These are phyloP conservation scores for Colletotrichum theobromicola DNA, from an alignment of 2,329 filamentous ascomycete genomes.

Conservation along the genomic window DNA sequence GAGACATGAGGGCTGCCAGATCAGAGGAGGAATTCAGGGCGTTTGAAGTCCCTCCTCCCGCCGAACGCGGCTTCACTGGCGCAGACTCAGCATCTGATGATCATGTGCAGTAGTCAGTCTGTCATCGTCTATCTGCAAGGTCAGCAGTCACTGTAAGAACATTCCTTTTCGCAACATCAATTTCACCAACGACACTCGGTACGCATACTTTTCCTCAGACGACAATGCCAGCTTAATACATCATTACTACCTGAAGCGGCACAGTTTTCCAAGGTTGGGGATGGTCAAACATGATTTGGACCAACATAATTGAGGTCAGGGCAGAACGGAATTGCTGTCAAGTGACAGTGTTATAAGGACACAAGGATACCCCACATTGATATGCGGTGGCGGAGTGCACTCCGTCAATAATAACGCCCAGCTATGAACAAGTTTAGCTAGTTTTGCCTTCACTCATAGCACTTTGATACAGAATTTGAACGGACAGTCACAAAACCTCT, in stretches of 20 bases:
- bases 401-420: background rate
- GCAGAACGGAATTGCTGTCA: background rate
- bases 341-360: background rate
- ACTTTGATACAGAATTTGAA: background rate
- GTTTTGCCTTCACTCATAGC: background rate
- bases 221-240: background rate
- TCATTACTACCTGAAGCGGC: background rate
- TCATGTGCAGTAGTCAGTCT: background rate
- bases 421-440: background rate
- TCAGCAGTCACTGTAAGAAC: background rate
- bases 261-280: background rate
- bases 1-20: background rate
- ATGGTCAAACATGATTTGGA: background rate
- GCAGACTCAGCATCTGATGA: background rate
- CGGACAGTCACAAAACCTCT: background rate
- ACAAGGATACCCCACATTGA: background rate
- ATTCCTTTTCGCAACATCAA: background rate
- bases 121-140: too few relatives aligned
- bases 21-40: background rate
- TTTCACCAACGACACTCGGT: background rate
- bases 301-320: background rate
- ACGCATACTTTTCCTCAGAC: background rate
- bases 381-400: background rate
- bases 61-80: background rate
- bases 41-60: background rate